Evolutionary conservation across 768 basidiomycete species (phyloP).

Genomic region (Sporobolomyces phaffii): DNA sequence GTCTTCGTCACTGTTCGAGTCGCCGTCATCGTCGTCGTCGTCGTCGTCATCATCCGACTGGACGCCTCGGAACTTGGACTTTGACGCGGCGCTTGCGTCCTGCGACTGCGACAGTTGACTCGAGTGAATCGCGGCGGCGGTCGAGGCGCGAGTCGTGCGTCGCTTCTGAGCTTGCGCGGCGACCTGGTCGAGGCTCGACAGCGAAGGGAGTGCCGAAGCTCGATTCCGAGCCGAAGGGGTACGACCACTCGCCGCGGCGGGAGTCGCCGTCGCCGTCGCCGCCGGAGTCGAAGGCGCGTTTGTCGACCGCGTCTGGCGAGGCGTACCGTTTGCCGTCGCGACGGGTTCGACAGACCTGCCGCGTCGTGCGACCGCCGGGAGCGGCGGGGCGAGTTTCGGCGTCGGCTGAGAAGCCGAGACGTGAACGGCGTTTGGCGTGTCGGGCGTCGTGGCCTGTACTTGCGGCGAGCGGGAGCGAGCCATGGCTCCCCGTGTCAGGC

Average conservation of each 20-base stretch:
- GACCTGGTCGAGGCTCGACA: conserved; percentile 13
- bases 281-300: not conserved
- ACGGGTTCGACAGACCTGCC: not conserved
- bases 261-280: not conserved
- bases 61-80: not conserved
- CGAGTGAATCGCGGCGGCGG: not conserved
- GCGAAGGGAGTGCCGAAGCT: conserved; percentile 4
- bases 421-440: not conserved
- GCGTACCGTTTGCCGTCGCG: not conserved
- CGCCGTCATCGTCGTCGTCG: conserved; percentile 13
- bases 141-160: conserved; percentile 4
- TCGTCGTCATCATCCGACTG: not conserved
- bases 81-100: not conserved
- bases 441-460: not conserved
- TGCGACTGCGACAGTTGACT: not conserved
- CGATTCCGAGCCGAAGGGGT: not conserved
- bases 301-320: not conserved
- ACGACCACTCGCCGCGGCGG: not conserved
- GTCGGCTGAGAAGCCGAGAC: not conserved
- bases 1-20: not conserved
- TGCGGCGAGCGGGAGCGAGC: conserved; percentile 18
- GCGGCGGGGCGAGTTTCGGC: not conserved
- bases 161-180: not conserved
- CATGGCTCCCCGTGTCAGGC: conserved; percentile 7
- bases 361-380: not conserved